Percentiles rank a stretch among this genome's conserved stretches.
These are phyloP conservation scores for Wickerhamiella vanderwaltii DNA, from an alignment of 805 yeast species.

Conservation along the genomic window DNA sequence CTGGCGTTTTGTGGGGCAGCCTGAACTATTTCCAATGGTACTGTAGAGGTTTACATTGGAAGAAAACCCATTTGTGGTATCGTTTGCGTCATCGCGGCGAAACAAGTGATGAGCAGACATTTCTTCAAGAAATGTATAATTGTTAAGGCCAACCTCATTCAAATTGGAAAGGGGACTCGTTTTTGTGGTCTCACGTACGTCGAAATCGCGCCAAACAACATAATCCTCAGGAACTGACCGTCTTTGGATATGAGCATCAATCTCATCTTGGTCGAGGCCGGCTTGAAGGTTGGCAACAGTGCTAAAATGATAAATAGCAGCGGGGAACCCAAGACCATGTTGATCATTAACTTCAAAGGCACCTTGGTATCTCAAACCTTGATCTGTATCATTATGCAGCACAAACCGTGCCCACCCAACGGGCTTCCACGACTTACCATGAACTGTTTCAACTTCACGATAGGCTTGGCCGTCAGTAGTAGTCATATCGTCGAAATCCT, in stretches of 20 bases:
- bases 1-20: constrained; percentile 26
- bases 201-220: constrained; percentile 25
- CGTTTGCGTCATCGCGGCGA: constrained; percentile 15
- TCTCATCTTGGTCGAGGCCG: constrained; percentile 13
- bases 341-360: constrained; percentile 27
- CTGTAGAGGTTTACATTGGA: constrained; percentile 19
- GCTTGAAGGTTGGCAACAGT: constrained; percentile 8
- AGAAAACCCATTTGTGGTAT: constrained; percentile 22
- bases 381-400: constrained; percentile 16
- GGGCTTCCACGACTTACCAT: constrained; percentile 13
- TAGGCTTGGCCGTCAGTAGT: constrained; percentile 22
- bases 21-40: constrained; percentile 25
- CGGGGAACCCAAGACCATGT: constrained; percentile 23
- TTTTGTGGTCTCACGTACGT: constrained; percentile 12
- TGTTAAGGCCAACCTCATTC: constrained; percentile 5
- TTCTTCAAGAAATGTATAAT: constrained; percentile 9
- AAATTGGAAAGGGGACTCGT: constrained; percentile 1
- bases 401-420: constrained; percentile 28
- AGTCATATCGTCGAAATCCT: constrained; percentile 10
- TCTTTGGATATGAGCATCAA: constrained; percentile 7
- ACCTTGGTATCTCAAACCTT: constrained; percentile 16
- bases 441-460: constrained; percentile 16
- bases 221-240: constrained; percentile 10
- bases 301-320: constrained; percentile 23
- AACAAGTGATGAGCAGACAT: constrained; percentile 5